Base-by-base conservation (phyloP, 2,329 filamentous ascomycete species). In the Fusarium irregulare region DNA sequence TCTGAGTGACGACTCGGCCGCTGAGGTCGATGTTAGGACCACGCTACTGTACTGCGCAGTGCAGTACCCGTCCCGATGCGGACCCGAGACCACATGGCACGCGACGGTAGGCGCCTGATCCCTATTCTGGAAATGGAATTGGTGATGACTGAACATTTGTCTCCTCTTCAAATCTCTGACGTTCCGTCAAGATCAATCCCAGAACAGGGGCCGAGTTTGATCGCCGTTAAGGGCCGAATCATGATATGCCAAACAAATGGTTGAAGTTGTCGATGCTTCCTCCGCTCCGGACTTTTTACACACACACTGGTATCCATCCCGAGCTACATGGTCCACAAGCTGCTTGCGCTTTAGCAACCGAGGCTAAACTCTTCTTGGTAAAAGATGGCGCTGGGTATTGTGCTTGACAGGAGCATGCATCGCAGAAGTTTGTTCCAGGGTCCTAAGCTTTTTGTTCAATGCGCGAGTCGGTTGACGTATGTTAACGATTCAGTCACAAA, bases 51-150 rank as follows among this genome's bases (percentile, higher is more conserved):
- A 51, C n/a, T 50, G 48, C n/a, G 40, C 46, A 42, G 64, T 23
- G 32, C 44, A 59, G 64, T 42, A 53, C 21, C 46, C 53, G 42
- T 50, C 55, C 40, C 21, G 64, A 41, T 56, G 64, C 50, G 64
- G 66, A 61, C 34, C 59, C 49, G 34, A 55, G 49, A 45, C 46
- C 42, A 58, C 54, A 60, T 68, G 67, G 67, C 67, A 70, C 41
- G 53, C 65, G 48, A 60, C 45, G 48, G 51, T 40, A 49, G 41
- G 51, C 45, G 23, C 50, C 49, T 68, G 58, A 57, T 46, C 48
- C 40, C 9, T 25, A 63, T 46, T 45, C 18, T 59, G 59, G 44
- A 47, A 50, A 47, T 50, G 44, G 42, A 50, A 47, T 50, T 47
- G 50, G 25, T 21, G 37, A 45, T 45, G 34, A 60, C 28, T 25